phyloP scores from a whole-genome alignment of 495 filamentous ascomycete genomes.

The Pyronema domesticum region DNA sequence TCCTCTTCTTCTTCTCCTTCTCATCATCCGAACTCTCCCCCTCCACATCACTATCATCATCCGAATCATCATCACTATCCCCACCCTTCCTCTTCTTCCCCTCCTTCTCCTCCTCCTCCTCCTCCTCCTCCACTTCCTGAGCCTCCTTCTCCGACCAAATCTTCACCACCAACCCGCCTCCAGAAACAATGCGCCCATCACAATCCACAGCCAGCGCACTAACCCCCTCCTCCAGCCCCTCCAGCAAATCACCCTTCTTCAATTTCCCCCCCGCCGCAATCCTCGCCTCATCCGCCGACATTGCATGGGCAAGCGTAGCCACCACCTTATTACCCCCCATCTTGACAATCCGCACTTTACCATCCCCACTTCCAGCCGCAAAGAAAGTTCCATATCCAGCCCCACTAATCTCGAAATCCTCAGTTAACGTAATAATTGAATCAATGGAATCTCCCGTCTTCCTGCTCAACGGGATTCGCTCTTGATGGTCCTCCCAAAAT shows the following conservation, averaged over 20 bases:
- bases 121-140: conserved; percentile 2
- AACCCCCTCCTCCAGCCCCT: conserved; percentile 13
- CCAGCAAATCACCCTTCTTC: conserved; percentile 4
- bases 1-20: conserved; percentile 11
- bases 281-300: conserved; percentile 14
- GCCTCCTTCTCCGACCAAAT: conserved; percentile 13
- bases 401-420: conserved; percentile 5
- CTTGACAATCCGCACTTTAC: conserved; percentile 18
- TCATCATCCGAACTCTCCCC: conserved; percentile 12
- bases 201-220: conserved; percentile 18
- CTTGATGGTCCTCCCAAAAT: conserved; percentile 85
- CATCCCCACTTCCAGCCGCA: conserved; percentile 18
- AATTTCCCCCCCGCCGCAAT: neutral
- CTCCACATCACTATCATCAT: conserved; percentile 6
- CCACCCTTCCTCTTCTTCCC: conserved; percentile 6
- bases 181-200: conserved; percentile 11
- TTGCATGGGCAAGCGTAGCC: conserved; percentile 14
- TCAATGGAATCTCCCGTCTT: conserved; percentile 19
- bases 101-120: conserved; percentile 1
- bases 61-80: conserved; percentile 8
- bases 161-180: conserved; percentile 12
- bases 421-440: conserved; percentile 13
- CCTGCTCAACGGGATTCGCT: conserved; percentile 49
- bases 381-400: conserved; percentile 9
- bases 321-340: conserved; percentile 19